Evolutionary conservation across 768 basidiomycete species (phyloP).

Genomic region (Mrakia blollopis): DNA sequence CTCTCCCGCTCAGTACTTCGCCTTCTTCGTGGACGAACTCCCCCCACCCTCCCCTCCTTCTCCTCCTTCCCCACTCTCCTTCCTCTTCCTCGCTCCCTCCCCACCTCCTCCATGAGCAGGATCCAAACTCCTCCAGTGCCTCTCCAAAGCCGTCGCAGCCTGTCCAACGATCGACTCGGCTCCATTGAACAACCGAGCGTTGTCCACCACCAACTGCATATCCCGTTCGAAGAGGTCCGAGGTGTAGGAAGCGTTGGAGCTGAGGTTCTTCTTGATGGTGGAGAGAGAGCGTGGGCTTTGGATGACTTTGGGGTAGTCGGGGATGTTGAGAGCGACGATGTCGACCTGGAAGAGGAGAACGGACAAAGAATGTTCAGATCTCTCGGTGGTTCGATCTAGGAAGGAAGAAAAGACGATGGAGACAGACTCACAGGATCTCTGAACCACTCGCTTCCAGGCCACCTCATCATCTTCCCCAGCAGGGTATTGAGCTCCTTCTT

Average conservation of each 20-base stretch:
- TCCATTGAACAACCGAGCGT: conserved; percentile 30
- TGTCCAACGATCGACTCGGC: conserved; percentile 25
- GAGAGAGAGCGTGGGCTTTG: conserved; percentile 28
- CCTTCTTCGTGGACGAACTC: conserved; percentile 2
- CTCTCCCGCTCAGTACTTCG: conserved; percentile 16
- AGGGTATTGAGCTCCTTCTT: conserved; percentile 70
- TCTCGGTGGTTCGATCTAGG: neutral
- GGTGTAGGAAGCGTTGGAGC: conserved; percentile 14
- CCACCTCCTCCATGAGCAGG: neutral
- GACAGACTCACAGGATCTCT: conserved; percentile 31
- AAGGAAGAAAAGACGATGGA: neutral
- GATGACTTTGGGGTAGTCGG: conserved; percentile 27
- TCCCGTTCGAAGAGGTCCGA: conserved; percentile 28
- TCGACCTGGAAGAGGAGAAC: conserved; percentile 16
- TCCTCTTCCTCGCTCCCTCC: neutral
- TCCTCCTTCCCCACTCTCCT: neutral
- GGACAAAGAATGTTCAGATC: neutral
- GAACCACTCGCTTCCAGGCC: conserved; percentile 33
- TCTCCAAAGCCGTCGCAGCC: conserved; percentile 19
- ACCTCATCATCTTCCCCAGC: conserved; percentile 55
- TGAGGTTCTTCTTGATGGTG: conserved; percentile 23
- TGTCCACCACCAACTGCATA: conserved; percentile 30
- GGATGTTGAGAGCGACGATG: conserved; percentile 25
- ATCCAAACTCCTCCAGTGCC: conserved; percentile 21
- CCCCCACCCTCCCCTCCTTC: conserved; percentile 6